Base-by-base conservation (phyloP, 2,329 filamentous ascomycete species). In the Fusarium sp. region DNA sequence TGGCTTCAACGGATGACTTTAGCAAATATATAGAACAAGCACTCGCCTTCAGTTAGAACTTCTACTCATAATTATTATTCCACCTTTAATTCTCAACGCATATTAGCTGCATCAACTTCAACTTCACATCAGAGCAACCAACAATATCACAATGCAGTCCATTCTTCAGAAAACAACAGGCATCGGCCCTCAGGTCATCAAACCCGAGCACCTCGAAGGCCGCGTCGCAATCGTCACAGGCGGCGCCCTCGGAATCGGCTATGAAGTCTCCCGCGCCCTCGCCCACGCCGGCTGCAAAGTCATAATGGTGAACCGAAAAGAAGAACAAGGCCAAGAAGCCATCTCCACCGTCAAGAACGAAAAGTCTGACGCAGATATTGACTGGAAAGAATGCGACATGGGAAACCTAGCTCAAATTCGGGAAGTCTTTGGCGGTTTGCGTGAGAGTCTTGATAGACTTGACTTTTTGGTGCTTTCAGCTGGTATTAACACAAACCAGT, bases 391-490 rank as follows among this genome's bases (percentile, higher is more conserved):
- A 15, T 85, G 83, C 56, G 83, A 85, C 64, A 58, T 85, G 64
- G 81, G 67, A 0, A 64, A 62, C 7, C 40, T 71, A 2, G 15
- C 48, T 1, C 67, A 71, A 7, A n/a, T 68, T 1, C 48, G 44
- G 0, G 20, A 64, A 9, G 69, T 83, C 4, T 85, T 84, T 59
- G 76, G 74, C 2, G 67, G 70, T 2, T 69, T 84, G 4, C 73
- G 79, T 2, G 74, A 82, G 5, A 74, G 69, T 0, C 78, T 83
- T 14, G 74, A 80, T 3, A 74, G 83, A 3, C 73, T 85, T 13
- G 83, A 85, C 63, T 78, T 83, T 74, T 74, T 84, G n/a, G 80
- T 84, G 1, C 72, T 84, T 2, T 82, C 79, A 0, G 82, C 83
- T 0, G 83, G 83, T 7, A 84, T 85, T 64, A 85, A 84, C 66